Evolutionary conservation across 2,329 filamentous ascomycete species (phyloP).

Genomic region (Fusarium sp.): DNA sequence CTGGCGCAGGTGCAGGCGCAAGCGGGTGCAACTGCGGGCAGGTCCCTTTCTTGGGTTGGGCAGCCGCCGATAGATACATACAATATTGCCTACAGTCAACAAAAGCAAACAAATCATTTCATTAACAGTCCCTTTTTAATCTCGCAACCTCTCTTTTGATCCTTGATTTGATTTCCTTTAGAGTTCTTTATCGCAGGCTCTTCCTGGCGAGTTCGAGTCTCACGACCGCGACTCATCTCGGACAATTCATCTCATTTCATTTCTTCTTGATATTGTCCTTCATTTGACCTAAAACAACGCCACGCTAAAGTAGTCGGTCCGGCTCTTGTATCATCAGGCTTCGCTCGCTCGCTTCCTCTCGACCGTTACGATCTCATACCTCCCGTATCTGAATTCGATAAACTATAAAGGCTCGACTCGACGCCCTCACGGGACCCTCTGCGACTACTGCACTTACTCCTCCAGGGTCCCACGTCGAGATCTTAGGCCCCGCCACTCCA

Average conservation of each 20-base stretch:
- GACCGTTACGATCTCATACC: conserved; percentile 17
- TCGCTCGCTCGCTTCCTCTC: conserved; percentile 7
- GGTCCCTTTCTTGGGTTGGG: conserved; percentile 11
- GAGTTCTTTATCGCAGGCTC: neutral
- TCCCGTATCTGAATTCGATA: conserved; percentile 5
- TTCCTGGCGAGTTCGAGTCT: neutral
- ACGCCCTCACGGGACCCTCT: conserved; percentile 10
- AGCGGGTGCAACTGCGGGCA: conserved; percentile 5
- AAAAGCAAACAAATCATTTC: conserved; percentile 18
- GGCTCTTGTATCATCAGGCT: conserved; percentile 13
- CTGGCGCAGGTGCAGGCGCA: neutral
- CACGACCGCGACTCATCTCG: neutral
- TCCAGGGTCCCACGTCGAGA: conserved; percentile 38
- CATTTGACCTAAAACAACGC: conserved; percentile 4
- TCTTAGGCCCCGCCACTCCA: conserved; percentile 34
- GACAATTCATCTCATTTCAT: conserved; percentile 1
- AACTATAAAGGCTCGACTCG: conserved; percentile 3
- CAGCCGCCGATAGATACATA: conserved; percentile 11
- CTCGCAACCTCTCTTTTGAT: conserved; percentile 8
- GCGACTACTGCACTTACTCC: conserved; percentile 2
- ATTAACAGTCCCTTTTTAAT: conserved; percentile 5
- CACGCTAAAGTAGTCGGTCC: conserved; percentile 34
- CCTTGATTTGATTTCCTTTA: neutral
- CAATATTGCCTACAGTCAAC: neutral
- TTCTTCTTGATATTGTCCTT: neutral